Percentiles rank a stretch among this genome's conserved stretches.
Evolutionary conservation across 2,329 filamentous ascomycete species (phyloP).

Genomic region (Talaromyces sp.): DNA sequence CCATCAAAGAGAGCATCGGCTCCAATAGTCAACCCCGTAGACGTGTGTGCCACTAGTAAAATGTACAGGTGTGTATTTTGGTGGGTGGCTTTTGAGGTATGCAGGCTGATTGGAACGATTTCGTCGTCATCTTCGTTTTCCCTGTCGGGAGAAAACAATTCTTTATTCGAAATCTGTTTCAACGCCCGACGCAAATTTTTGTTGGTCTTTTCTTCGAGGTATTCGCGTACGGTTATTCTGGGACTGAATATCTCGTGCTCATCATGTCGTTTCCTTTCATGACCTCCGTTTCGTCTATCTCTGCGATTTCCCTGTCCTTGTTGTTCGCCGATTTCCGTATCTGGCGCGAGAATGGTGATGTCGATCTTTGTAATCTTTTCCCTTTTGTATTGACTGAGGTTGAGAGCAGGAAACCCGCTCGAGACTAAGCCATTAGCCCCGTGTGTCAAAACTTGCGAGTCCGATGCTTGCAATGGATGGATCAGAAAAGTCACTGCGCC

Average conservation of each 20-base stretch:
- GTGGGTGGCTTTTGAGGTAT: constrained; percentile 37
- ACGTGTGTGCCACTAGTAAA: constrained; percentile 49
- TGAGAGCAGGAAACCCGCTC: constrained; percentile 25
- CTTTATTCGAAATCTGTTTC: constrained; percentile 5
- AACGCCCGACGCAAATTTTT: constrained; percentile 15
- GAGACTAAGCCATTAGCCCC: background rate
- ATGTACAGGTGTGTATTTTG: constrained; percentile 46
- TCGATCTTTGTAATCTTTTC: constrained; percentile 30
- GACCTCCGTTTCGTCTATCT: background rate
- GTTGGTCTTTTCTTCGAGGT: constrained; percentile 17
- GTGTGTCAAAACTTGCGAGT: background rate
- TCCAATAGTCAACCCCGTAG: constrained; percentile 44
- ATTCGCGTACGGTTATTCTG: constrained; percentile 18
- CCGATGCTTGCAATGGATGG: constrained; percentile 28
- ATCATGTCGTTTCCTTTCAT: background rate
- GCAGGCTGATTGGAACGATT: constrained; percentile 20
- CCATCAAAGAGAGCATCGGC: constrained; percentile 45
- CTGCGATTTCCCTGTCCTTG: constrained; percentile 4
- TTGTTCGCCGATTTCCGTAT: constrained; percentile 13
- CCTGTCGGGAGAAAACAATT: background rate
- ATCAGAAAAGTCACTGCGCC: constrained; percentile 48
- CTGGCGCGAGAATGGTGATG: constrained; percentile 35
- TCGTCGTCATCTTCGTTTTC: background rate
- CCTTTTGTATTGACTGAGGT: constrained; percentile 22
- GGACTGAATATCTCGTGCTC: background rate